Evolutionary conservation across 768 basidiomycete genomes (phyloP), one percentile per base, ranked within the genome.

Genomic region (Lentinula sp.): DNA sequence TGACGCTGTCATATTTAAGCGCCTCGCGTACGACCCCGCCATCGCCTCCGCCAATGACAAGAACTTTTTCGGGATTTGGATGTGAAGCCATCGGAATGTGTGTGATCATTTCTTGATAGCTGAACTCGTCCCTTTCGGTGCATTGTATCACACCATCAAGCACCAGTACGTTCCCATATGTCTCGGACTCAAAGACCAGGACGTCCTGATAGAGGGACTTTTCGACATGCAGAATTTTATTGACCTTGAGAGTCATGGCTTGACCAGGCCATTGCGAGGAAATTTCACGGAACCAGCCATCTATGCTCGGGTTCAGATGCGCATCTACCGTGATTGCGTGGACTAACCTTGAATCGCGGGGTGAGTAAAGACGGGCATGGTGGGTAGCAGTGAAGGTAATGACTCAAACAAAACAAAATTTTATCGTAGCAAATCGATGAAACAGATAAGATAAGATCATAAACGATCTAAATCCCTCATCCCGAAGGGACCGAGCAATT

Each of bases 51-150:
- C 97, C 97, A 63, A 99, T 95, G 61, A 99, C 97, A 37, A 99
- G 86, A 16, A 98, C 96, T 68, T 89, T 87, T 75, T 91, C 90
- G 0, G 96, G 97, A 79, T 97, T 91, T 23, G 97, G 96, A 75
- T 99, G 97, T 62, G 88, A 93, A 12, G 93, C 88, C 64, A 98
- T 81, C n/a, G 97, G 97, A 57, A 99, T 77, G 76, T 98, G 96
- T 5, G 96, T 83, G 69, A 99, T 98, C 96, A 98, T 97, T 78
- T 99, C 96, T 70, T 98, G 95, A 75, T 98, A 98, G 10, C 94
- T 97, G 76, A 99, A 99, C 75, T 99, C 97, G 70, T 99, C 97
- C 51, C 95, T 87, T 76, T 99, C 97, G 1, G 95, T 97, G 77
- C 91, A 94, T 73, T 99, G 96, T 66, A 99, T 91, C 59, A 90